phyloP scores from a whole-genome alignment of 78 protist genomes.

The Dictyostelium firmibasis region DNA sequence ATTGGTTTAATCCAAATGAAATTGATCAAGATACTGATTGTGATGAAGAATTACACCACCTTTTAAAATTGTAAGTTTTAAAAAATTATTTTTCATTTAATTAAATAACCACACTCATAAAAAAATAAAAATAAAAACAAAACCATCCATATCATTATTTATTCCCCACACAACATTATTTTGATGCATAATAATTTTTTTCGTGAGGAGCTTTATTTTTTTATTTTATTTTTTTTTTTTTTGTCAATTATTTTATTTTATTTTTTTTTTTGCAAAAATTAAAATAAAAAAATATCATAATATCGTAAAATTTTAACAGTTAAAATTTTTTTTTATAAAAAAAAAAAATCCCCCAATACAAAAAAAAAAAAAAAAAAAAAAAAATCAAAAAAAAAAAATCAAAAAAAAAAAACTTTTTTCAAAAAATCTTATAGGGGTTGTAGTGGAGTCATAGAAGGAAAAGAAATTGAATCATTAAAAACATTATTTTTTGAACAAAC shows the following conservation, averaged over 20 bases:
- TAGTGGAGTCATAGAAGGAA: background rate
- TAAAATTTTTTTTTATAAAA: background rate
- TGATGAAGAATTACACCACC: conserved; percentile 14
- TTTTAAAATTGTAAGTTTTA: conserved; percentile 20
- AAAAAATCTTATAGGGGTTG: conserved; percentile 45
- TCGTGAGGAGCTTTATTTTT: too few relatives aligned
- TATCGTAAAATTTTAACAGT: too few relatives aligned
- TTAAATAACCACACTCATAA: background rate
- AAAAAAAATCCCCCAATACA: background rate
- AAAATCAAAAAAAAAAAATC: background rate
- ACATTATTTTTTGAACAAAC: conserved; percentile 38
- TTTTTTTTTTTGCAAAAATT: too few relatives aligned
- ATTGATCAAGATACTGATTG: background rate
- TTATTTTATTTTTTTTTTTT: too few relatives aligned
- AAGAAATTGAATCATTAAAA: conserved; percentile 35
- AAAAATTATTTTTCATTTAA: background rate
- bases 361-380: background rate
- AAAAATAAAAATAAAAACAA: background rate
- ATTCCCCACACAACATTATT: background rate
- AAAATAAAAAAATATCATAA: background rate
- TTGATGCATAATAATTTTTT: too few relatives aligned
- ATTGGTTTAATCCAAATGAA: conserved; percentile 42
- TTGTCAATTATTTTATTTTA: too few relatives aligned
- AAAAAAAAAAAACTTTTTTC: too few relatives aligned
- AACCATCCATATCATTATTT: background rate